A percentile compares a stretch with the other conserved stretches of the same genome.
Conservation (phyloP, 805 yeast genomes). For the Yarrowia porcina region DNA sequence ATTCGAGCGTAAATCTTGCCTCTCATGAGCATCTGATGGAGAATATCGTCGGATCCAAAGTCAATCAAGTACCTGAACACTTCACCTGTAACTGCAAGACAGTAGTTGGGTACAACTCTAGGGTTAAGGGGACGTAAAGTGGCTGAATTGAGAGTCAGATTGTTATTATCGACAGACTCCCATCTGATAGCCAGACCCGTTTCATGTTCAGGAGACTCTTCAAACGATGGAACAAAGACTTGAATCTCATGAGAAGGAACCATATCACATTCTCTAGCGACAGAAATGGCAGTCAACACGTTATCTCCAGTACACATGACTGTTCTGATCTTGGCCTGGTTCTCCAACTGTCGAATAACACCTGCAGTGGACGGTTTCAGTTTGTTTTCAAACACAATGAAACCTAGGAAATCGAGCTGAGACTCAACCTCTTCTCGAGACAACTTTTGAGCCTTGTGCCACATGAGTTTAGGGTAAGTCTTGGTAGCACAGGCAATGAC, state of each 20-base stretch:
- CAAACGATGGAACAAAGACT: constrained; percentile 64
- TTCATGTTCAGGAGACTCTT: constrained; percentile 41
- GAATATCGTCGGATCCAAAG: constrained; percentile 41
- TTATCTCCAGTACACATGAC: constrained; percentile 99
- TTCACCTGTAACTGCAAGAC: constrained; percentile 89
- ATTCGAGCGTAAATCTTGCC: constrained; percentile 87
- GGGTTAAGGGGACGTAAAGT: constrained; percentile 52
- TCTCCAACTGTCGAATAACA: constrained; percentile 54
- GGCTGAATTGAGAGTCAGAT: constrained; percentile 55
- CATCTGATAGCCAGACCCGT: constrained; percentile 35
- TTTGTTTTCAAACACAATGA: constrained; percentile 88
- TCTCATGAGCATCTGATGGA: constrained; percentile 61
- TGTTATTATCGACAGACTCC: constrained; percentile 46
- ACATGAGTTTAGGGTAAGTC: constrained; percentile 43
- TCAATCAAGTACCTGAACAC: constrained; percentile 73
- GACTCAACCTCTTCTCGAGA: constrained; percentile 65
- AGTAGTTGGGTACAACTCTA: constrained; percentile 44
- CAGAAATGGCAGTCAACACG: constrained; percentile 89
- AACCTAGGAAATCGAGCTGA: constrained; percentile 73
- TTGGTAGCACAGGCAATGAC: constrained; percentile 92
- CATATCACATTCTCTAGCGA: constrained; percentile 78
- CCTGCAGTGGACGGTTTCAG: constrained; percentile 64
- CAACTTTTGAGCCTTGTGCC: constrained; percentile 47
- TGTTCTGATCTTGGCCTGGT: constrained; percentile 70
- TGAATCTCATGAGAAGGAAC: constrained; percentile 44